Evolutionary conservation across 306 rosid genomes (phyloP), one percentile per base, ranked within the genome.

Genomic region (Ceratonia siliqua): DNA sequence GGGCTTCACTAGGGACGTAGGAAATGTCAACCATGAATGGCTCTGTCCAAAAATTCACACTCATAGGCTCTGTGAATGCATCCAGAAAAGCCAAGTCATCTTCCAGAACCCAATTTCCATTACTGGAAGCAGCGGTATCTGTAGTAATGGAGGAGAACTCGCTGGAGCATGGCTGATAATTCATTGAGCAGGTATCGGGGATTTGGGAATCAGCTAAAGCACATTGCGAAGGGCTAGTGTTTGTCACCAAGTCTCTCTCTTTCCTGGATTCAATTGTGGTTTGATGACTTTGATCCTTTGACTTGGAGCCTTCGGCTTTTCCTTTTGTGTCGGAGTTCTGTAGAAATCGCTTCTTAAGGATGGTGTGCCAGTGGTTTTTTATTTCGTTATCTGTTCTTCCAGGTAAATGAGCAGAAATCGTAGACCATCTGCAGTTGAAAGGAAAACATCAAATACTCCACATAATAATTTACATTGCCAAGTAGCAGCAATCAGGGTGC

Each of bases 361-460:
- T 78, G 27, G 77, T 27, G 72, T 78, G 77, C 82, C 77, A 78
- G 5, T 78, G 20, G 21, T 78, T 78, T 15, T 78, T 78, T 2
- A 78, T 61, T 50, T 78, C 77, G 9, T 78, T 70, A 35, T 78
- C 82, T 0, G 65, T 70, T 70, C 77, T 78, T 70, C 82, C 82
- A 2, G 81, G 71, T 13, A 78, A 49, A 12, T 55, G 10, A 50
- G 77, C 77, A 0, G 82, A 77, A 36, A 78, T 78, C 18, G 76
- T 46, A 17, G 77, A 70, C 82, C 82, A 78, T 52, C 82, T 78
- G 28, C 41, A 24, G 20, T 2, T 49, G 6, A 43, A 22, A 1
- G 6, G 12, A 61, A 70, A 48, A 0, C 6, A 9, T 18, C 14
- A 6, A 4, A 38, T 8, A 35, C 22, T 14, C 12, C 18, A 1